Evolutionary conservation across 2,329 filamentous ascomycete genomes (phyloP).

Genomic region (Colletotrichum scovillei): DNA sequence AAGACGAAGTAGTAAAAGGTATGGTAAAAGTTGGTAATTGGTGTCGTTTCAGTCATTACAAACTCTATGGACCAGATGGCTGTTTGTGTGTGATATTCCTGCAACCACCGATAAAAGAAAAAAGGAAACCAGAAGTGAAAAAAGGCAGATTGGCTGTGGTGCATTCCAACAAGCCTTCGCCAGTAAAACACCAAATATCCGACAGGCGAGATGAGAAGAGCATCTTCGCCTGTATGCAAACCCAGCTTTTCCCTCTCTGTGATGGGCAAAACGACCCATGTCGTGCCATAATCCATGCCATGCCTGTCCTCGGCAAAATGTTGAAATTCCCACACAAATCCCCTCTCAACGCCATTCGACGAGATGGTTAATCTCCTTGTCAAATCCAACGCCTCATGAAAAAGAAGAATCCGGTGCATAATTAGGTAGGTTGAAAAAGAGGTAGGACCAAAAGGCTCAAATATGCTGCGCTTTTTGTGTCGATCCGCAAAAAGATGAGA

Average conservation of each 20-base stretch:
- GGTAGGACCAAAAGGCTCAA: background rate
- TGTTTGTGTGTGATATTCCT: slow-evolving; percentile 27
- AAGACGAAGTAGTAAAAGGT: too few species aligned
- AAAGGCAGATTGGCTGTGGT: background rate
- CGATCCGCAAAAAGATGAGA: background rate
- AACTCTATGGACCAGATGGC: slow-evolving; percentile 1
- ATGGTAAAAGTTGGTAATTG: background rate
- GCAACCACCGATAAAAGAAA: background rate
- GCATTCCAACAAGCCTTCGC: background rate
- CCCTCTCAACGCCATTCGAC: slow-evolving; percentile 23
- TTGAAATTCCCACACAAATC: background rate
- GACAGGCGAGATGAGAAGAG: slow-evolving; percentile 9
- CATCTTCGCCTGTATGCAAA: slow-evolving; percentile 19
- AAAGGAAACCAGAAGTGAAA: background rate
- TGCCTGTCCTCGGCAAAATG: slow-evolving; percentile 4
- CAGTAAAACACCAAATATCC: slow-evolving; percentile 14
- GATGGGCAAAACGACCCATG: background rate
- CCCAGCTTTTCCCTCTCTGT: slow-evolving; percentile 3
- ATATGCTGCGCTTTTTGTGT: background rate
- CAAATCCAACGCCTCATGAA: background rate
- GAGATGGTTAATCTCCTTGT: background rate
- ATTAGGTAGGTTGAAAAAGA: slow-evolving; percentile 5
- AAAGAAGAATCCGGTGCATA: background rate
- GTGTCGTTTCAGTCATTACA: slow-evolving; percentile 30
- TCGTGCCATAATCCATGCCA: background rate